These are phyloP conservation scores for Cutaneotrichosporon arboriforme DNA, from an alignment of 1,284 basidiomycete genomes.

Conservation along the genomic window DNA sequence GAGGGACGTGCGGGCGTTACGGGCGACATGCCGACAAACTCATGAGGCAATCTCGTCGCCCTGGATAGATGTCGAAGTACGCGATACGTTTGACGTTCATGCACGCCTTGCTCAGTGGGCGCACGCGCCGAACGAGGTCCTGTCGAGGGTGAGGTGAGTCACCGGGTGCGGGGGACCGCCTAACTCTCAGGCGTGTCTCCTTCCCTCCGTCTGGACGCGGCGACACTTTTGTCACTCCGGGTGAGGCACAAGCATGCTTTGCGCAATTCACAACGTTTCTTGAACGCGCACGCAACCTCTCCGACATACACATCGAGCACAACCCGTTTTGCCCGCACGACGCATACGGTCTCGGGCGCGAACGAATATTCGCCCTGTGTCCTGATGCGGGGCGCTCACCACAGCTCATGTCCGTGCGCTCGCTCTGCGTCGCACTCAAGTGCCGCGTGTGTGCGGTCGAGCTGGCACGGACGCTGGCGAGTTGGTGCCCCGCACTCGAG, in stretches of 20 bases:
- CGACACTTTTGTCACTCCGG: background rate
- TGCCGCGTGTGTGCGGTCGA: constrained; percentile 3
- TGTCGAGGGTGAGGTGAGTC: background rate
- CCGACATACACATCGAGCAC: background rate
- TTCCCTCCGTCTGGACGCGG: background rate
- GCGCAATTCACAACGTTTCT: background rate
- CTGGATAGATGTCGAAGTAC: background rate
- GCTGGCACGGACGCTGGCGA: background rate
- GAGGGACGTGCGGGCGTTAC: constrained; percentile 1
- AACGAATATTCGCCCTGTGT: background rate
- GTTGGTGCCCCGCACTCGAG: background rate
- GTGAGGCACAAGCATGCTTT: background rate
- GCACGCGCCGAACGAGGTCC: background rate
- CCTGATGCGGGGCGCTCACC: background rate
- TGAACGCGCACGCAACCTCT: background rate
- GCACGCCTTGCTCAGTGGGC: background rate
- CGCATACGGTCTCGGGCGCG: background rate
- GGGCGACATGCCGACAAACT: background rate
- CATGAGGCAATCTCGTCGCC: background rate
- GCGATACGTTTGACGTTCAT: background rate
- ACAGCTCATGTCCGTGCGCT: background rate
- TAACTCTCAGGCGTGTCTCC: constrained; percentile 1
- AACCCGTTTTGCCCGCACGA: constrained; percentile 7
- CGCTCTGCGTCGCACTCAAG: background rate
- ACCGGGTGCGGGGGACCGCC: background rate